Conservation (phyloP, 345 rosid genomes). For the Hibiscus trionum region DNA sequence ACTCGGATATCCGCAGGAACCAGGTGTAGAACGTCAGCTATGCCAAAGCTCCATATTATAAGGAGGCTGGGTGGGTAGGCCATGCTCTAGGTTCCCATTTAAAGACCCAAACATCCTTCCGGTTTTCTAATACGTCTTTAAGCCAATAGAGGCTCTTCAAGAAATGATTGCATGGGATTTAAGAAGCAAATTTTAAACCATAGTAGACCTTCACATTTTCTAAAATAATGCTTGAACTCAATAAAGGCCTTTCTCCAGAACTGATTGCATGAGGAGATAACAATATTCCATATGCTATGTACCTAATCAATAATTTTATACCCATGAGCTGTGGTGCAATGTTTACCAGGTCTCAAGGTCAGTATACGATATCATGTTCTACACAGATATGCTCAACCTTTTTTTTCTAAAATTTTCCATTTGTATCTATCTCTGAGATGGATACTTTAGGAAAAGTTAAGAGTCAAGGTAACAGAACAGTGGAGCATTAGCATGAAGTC, state of each 20-base stretch:
- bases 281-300: background rate
- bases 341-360: background rate
- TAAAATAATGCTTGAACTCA: background rate
- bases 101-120: background rate
- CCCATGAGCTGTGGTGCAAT: background rate
- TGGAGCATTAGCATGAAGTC: background rate
- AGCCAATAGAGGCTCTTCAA: background rate
- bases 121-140: background rate
- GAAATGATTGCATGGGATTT: background rate
- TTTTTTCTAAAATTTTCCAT: no score
- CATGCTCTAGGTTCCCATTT: background rate
- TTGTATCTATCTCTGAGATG: background rate
- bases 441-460: background rate
- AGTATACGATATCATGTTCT: background rate
- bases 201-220: background rate
- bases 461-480: background rate
- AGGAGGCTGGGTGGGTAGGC: background rate
- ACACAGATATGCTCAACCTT: background rate
- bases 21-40: background rate
- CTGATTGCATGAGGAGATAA: background rate
- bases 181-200: background rate
- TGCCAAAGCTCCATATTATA: background rate
- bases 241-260: background rate
- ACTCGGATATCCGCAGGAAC: background rate
- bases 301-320: background rate